Evolutionary conservation across 1,139 yeast species (phyloP), one percentile per base, ranked within the genome.

Genomic region (Kluyveromyces sp.): DNA sequence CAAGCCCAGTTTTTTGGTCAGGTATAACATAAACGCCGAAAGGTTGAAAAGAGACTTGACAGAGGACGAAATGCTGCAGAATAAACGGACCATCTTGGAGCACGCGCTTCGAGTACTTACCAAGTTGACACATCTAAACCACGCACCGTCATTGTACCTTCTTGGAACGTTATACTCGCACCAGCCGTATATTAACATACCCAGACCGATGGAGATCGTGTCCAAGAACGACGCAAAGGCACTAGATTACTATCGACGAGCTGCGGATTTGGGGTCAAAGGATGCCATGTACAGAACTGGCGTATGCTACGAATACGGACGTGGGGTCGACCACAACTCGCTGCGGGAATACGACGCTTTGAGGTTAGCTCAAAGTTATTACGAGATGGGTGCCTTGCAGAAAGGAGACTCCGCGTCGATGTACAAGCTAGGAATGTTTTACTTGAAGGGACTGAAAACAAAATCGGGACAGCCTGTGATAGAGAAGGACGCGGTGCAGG

Each of bases 381-480:
- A 77, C 61, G 66, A 69, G 36, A 66, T 67, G 37, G 84, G 86
- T 0, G 84, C 87, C 1, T 61, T 71, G 31, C 81, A 81, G 8
- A 76, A 75, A 50, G 70, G 70, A 20, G 71, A 77, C 3, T 75
- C 81, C 18, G 67, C 75, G 30, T 32, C 42, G 31, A 80, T 81
- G 84, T 82, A 80, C 64, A 80, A 80, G 58, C 63, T 82, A 19
- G 89, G 87, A 4, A 74, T 79, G 75, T 69, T 78, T 38, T 67
- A 73, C 49, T 66, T 80, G 30, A 70, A 75, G 20, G 86, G 86
- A 1, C 65, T 49, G 2, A 43, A 46, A 4, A 68, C 39, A 12
- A 46, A 46, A 36, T 36, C 48, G 22, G 36, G 44, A 18, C 30
- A 19, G n/a, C n/a, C 54, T 70, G 4, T 66, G 63, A 4, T 67